Base-by-base conservation (phyloP, 345 rosid species). In the Angophora floribunda region DNA sequence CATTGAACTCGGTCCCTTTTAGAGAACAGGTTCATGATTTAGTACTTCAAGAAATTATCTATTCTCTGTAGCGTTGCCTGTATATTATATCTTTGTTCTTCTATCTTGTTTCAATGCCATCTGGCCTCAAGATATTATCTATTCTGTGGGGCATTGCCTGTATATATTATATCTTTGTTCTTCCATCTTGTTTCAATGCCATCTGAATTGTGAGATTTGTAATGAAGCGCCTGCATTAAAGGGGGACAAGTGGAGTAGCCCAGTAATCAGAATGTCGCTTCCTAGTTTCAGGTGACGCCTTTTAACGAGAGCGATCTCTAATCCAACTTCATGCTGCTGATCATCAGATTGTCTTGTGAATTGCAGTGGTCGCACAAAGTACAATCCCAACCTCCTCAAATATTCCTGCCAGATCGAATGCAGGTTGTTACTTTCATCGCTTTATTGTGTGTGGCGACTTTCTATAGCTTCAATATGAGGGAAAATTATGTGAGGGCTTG, bases 201-300 rank as follows among this genome's bases (percentile, higher is more conserved):
- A 36, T 75, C 82, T 75, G 65, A 90, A 82, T 52, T 44, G 85
- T 88, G 88, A 55, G 88, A 85, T 86, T 88, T 67, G 30, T 45
- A 36, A 85, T 87, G 90, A 93, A 92, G 94, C 86, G 85, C 93
- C 96, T 51, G 88, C 89, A 22, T 41, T 86, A 61, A 93, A 91
- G 87, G 52, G 51, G 24, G 87, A 89, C 89, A 90, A 88, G 45
- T 94, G 98, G 97, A 94, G 85, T 90, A 97, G 97, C 22, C 98
- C 98, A 85, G 61, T 89, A 82, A 91, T 97, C 88, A 96, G 90
- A 88, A 91, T 98, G 97, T 95, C 96, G 3, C 95, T 98, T 10
- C 99, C 99, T 44, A 98, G 99, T 91, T 97, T 94, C 89, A 97
- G 99, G 99, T 98, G 57, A 91, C 88, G 78, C 85, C 51, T 41